Conservation (phyloP, 306 rosid species). For the Amphicarpaea edgeworthii region DNA sequence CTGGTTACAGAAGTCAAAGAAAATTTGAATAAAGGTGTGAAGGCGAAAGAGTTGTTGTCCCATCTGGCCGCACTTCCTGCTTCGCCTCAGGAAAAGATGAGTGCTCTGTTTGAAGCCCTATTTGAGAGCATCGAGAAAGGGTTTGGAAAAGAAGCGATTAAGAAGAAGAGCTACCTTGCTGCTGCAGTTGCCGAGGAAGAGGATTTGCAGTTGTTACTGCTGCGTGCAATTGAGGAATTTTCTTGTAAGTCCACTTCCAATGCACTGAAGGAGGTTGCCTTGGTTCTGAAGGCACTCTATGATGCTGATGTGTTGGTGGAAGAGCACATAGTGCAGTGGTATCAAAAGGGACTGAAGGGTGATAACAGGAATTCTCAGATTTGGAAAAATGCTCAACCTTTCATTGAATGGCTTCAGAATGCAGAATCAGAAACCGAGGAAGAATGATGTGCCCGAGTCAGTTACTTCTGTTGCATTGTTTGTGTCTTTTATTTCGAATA, state of each 20-base stretch:
- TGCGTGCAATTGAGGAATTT: constrained; percentile 52
- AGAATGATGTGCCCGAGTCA: constrained; percentile 38
- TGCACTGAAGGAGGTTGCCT: constrained; percentile 61
- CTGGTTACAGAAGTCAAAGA: constrained; percentile 55
- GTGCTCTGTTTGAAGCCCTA: constrained; percentile 60
- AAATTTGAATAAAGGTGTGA: constrained; percentile 54
- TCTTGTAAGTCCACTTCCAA: constrained; percentile 41
- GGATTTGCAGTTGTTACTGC: constrained; percentile 52
- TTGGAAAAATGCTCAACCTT: constrained; percentile 63
- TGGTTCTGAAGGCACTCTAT: constrained; percentile 59
- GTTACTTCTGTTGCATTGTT: constrained; percentile 18
- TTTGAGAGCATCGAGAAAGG: constrained; percentile 69
- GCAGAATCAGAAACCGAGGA: constrained; percentile 66
- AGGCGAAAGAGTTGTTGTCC: constrained; percentile 52
- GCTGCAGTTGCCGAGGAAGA: constrained; percentile 48
- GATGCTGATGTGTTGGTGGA: constrained; percentile 62
- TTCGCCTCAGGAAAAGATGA: constrained; percentile 62
- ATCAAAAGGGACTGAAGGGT: constrained; percentile 52
- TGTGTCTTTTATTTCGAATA: constrained; percentile 40
- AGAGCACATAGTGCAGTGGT: constrained; percentile 58
- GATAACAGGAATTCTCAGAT: constrained; percentile 53
- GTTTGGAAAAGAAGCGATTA: constrained; percentile 61
- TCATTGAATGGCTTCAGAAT: constrained; percentile 66
- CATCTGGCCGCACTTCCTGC: constrained; percentile 59
- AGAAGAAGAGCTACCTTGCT: constrained; percentile 61